Conservation (phyloP, 2,329 filamentous ascomycete genomes). For the Chaetomium sp. region DNA sequence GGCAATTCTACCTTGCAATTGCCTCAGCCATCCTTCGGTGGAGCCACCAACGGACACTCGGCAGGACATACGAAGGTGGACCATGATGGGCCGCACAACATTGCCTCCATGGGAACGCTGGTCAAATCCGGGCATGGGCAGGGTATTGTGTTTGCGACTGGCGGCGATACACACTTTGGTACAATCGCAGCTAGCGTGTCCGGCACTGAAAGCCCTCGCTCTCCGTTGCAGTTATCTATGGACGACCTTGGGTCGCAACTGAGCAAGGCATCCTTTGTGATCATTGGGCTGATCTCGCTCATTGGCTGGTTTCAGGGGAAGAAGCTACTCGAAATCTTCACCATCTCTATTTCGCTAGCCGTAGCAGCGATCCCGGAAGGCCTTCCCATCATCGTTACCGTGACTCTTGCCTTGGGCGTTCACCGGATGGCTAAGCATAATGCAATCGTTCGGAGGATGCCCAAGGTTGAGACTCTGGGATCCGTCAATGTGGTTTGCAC, state of each 20-base stretch:
- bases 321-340: conserved; percentile 89
- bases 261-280: conserved; percentile 93
- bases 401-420: conserved; percentile 91
- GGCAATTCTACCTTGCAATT: conserved; percentile 39
- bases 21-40: conserved; percentile 40
- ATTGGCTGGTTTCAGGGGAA: conserved; percentile 91
- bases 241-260: conserved; percentile 94
- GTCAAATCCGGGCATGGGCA: conserved; percentile 94
- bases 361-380: conserved; percentile 97
- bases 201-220: conserved; percentile 92
- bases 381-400: conserved; percentile 95
- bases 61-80: conserved; percentile 68
- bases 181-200: conserved; percentile 93
- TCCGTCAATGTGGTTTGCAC: conserved; percentile 99
- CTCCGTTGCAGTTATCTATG: conserved; percentile 93
- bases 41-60: conserved; percentile 56
- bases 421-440: conserved; percentile 94
- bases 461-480: conserved; percentile 94
- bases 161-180: conserved; percentile 90
- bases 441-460: conserved; percentile 92
- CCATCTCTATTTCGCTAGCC: conserved; percentile 93
- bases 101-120: conserved; percentile 97
- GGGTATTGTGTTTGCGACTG: conserved; percentile 95
- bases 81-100: conserved; percentile 70
- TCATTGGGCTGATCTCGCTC: conserved; percentile 90